phyloP scores from a whole-genome alignment of 2,329 filamentous ascomycete genomes.

The Coniochaeta pulveracea region DNA sequence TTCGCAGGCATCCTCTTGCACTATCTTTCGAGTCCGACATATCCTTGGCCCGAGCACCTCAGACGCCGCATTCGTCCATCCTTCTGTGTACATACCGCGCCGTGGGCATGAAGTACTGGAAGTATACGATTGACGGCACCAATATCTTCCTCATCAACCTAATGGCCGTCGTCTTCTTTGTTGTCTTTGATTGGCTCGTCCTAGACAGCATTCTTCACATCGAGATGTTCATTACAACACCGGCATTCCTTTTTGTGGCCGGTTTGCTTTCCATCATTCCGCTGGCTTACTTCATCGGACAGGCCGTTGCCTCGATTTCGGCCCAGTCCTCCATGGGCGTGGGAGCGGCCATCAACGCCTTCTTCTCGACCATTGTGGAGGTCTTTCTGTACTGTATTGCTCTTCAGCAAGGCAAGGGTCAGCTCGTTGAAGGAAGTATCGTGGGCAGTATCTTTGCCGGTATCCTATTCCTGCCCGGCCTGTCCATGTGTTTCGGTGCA shows the following conservation, averaged over 20 bases:
- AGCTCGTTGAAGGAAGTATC: slow-evolving; percentile 90
- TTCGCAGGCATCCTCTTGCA: slow-evolving; percentile 84
- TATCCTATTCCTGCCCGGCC: slow-evolving; percentile 82
- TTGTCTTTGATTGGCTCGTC: slow-evolving; percentile 85
- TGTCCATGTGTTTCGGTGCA: slow-evolving; percentile 98
- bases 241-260: slow-evolving; percentile 76
- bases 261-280: slow-evolving; percentile 89
- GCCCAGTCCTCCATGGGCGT: slow-evolving; percentile 98
- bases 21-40: slow-evolving; percentile 86
- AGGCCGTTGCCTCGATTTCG: slow-evolving; percentile 95
- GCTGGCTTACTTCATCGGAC: slow-evolving; percentile 94
- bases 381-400: slow-evolving; percentile 97
- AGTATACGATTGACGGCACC: slow-evolving; percentile 95
- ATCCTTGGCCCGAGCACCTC: slow-evolving; percentile 58
- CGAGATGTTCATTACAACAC: slow-evolving; percentile 64
- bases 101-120: slow-evolving; percentile 93
- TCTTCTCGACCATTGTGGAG: slow-evolving; percentile 95
- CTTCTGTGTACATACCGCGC: slow-evolving; percentile 94
- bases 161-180: slow-evolving; percentile 84
- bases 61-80: slow-evolving; percentile 70
- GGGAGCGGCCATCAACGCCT: slow-evolving; percentile 92
- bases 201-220: slow-evolving; percentile 58
- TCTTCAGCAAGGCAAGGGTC: slow-evolving; percentile 80
- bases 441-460: slow-evolving; percentile 97
- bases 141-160: slow-evolving; percentile 99